Percentiles rank a stretch among this genome's conserved stretches.
Evolutionary conservation across 1,284 basidiomycete species (phyloP).

Genomic region (Leccinum ponderosum): DNA sequence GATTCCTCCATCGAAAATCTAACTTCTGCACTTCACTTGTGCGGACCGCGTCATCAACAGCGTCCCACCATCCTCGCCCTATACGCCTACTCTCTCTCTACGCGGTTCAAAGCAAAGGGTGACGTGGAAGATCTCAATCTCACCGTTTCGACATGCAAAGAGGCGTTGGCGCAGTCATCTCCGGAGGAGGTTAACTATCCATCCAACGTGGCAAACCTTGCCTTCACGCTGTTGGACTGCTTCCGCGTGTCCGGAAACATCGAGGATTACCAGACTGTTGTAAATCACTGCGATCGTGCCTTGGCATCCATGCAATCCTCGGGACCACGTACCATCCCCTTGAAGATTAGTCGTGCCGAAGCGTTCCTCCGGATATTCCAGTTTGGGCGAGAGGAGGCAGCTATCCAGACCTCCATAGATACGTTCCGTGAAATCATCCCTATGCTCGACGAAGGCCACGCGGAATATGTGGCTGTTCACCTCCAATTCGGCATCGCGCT

Average conservation of each 20-base stretch:
- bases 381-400: slow-evolving; percentile 12
- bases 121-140: slow-evolving; percentile 16
- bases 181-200: slow-evolving; percentile 3
- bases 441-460: slow-evolving; percentile 16
- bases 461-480: slow-evolving; percentile 8
- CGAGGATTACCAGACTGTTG: slow-evolving; percentile 19
- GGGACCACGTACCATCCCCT: neutral
- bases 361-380: slow-evolving; percentile 18
- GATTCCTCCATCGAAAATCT: slow-evolving; percentile 18
- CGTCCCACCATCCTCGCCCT: slow-evolving; percentile 12
- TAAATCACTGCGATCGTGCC: slow-evolving; percentile 22
- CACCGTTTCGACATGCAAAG: slow-evolving; percentile 16
- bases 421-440: slow-evolving; percentile 17
- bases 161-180: slow-evolving; percentile 12
- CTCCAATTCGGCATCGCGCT: slow-evolving; percentile 22
- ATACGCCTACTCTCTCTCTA: slow-evolving; percentile 17
- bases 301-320: slow-evolving; percentile 7
- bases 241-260: slow-evolving; percentile 8
- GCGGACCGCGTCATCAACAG: slow-evolving; percentile 7
- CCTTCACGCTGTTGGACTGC: slow-evolving; percentile 7
- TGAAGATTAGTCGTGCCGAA: slow-evolving; percentile 19
- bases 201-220: slow-evolving; percentile 7
- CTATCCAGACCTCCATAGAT: slow-evolving; percentile 18
- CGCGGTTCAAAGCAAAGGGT: slow-evolving; percentile 18
- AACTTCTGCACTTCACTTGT: slow-evolving; percentile 18